Conservation (phyloP, 169 alveolate genomes). For the Toxoplasma gondii region DNA sequence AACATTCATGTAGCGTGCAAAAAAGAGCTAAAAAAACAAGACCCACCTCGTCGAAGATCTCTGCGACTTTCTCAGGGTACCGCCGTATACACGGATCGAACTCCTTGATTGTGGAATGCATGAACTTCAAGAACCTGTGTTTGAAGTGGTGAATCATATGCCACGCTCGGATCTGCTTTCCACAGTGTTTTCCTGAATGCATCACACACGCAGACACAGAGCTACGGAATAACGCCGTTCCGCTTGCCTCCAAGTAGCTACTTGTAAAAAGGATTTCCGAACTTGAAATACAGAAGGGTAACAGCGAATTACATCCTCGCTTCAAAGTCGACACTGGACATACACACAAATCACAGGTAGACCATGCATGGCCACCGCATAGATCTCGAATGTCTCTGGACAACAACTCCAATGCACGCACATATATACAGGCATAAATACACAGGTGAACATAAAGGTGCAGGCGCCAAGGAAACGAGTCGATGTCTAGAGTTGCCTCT, state of each 20-base stretch:
- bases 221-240: too few species aligned
- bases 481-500: neutral
- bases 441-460: neutral
- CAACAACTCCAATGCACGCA: neutral
- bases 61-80: neutral
- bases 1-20: too few species aligned
- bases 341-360: neutral
- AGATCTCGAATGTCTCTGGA: too few species aligned
- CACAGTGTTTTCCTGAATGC: conserved; percentile 6
- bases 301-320: neutral
- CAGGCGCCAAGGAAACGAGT: neutral
- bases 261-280: too few species aligned
- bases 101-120: neutral
- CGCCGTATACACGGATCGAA: neutral
- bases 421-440: neutral
- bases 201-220: neutral
- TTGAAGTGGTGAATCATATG: neutral
- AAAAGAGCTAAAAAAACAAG: too few species aligned
- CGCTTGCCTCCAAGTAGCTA: too few species aligned
- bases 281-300: too few species aligned
- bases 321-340: neutral
- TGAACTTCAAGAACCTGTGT: neutral
- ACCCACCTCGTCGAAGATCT: neutral
- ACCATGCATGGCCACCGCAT: neutral
- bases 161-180: neutral